Evolutionary conservation across 2,329 filamentous ascomycete genomes (phyloP).

Genomic region (Ophiosphaerella narmari): DNA sequence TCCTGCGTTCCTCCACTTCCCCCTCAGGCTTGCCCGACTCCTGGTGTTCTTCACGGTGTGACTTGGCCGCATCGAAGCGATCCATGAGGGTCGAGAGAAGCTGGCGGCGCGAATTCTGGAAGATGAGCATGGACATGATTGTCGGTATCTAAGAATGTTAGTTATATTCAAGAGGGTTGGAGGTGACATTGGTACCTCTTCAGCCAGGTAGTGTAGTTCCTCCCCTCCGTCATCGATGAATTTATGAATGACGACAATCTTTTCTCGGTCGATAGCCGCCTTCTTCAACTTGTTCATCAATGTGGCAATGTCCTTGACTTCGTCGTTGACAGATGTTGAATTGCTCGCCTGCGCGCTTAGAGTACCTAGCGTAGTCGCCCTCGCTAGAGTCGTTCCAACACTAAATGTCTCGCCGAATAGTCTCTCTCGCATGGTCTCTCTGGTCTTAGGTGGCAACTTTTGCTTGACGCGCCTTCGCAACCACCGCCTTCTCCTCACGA

Average conservation of each 20-base stretch:
- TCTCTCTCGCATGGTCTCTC: slow-evolving; percentile 35
- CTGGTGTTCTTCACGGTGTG: slow-evolving; percentile 55
- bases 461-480: slow-evolving; percentile 77
- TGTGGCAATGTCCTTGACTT: slow-evolving; percentile 67
- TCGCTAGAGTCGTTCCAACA: slow-evolving; percentile 41
- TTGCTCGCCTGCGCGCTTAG: slow-evolving; percentile 37
- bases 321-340: slow-evolving; percentile 52
- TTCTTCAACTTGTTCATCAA: slow-evolving; percentile 71
- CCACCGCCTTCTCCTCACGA: slow-evolving; percentile 89
- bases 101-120: slow-evolving; percentile 82
- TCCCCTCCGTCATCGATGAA: slow-evolving; percentile 75
- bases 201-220: slow-evolving; percentile 75
- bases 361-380: slow-evolving; percentile 52
- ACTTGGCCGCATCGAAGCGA: slow-evolving; percentile 58
- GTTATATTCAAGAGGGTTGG: not conserved
- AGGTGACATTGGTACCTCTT: slow-evolving; percentile 50
- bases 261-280: slow-evolving; percentile 86
- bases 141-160: slow-evolving; percentile 35
- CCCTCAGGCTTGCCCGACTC: slow-evolving; percentile 50
- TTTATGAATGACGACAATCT: slow-evolving; percentile 78
- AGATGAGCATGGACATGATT: slow-evolving; percentile 73
- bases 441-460: slow-evolving; percentile 44
- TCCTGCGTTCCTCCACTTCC: slow-evolving; percentile 56
- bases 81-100: slow-evolving; percentile 71
- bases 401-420: slow-evolving; percentile 47